These are phyloP conservation scores for Rosa multiflora DNA, from an alignment of 306 rosid species.

Conservation along the genomic window DNA sequence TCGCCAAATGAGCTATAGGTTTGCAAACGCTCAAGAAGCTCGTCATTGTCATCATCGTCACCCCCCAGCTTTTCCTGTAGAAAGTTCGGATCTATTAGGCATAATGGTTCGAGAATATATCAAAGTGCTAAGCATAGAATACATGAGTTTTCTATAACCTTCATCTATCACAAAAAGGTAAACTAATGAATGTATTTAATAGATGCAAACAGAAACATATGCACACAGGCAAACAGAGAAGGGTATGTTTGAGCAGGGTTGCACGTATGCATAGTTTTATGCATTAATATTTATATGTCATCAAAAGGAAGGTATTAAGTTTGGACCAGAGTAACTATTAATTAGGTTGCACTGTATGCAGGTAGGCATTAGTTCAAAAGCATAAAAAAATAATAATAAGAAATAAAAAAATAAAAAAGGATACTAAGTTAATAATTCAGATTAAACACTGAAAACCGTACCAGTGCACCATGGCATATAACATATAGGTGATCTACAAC, in stretches of 20 bases:
- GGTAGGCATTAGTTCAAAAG: not conserved
- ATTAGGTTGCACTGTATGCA: not conserved
- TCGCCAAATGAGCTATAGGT: constrained; percentile 49
- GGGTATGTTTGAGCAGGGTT: not conserved
- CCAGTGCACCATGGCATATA: constrained; percentile 63
- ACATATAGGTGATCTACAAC: constrained; percentile 51
- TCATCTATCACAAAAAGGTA: not conserved
- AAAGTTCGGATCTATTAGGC: constrained; percentile 19
- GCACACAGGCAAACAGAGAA: not conserved
- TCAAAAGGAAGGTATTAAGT: not conserved
- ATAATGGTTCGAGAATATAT: constrained; percentile 6
- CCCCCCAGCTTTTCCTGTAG: constrained; percentile 38
- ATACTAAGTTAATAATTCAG: too few species aligned
- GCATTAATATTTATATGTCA: not conserved
- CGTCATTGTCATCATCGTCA: constrained; percentile 41
- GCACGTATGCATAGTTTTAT: not conserved
- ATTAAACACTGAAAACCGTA: constrained; percentile 16
- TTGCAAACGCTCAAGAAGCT: constrained; percentile 26
- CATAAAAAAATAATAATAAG: not conserved
- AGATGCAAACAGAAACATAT: too few species aligned
- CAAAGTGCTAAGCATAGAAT: not conserved
- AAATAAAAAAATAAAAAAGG: not conserved
- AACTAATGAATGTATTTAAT: not conserved
- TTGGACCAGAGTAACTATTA: not conserved
- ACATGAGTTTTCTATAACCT: not conserved